phyloP scores from a whole-genome alignment of 176 grass and related monocot species.

The Oryza officinalis region DNA sequence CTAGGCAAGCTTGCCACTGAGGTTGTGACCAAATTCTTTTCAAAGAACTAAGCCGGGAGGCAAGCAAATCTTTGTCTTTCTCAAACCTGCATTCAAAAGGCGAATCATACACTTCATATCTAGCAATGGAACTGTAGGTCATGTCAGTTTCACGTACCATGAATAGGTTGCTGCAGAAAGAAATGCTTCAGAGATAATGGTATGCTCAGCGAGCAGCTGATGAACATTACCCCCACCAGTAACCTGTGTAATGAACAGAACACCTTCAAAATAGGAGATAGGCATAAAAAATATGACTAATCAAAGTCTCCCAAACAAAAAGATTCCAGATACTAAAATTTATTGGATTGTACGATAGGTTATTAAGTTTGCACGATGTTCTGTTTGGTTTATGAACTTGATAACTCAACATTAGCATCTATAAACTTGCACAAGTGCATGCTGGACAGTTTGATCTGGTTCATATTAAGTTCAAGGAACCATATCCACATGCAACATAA shows the following conservation, averaged over 20 bases:
- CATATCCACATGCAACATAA: too few species aligned
- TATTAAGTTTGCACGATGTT: not conserved
- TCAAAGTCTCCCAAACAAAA: not conserved
- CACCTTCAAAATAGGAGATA: not conserved
- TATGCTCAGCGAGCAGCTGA: constrained; percentile 49
- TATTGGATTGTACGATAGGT: not conserved
- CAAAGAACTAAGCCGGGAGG: constrained; percentile 33
- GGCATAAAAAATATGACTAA: not conserved
- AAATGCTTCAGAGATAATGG: constrained; percentile 55
- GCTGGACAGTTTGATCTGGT: not conserved
- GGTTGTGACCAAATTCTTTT: constrained; percentile 47
- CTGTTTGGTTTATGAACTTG: not conserved
- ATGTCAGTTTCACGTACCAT: constrained; percentile 32
- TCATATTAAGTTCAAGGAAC: not conserved
- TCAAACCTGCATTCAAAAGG: too few species aligned
- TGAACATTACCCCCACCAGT: constrained; percentile 47
- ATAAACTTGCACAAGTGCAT: not conserved
- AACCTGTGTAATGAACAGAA: constrained; percentile 29
- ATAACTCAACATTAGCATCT: not conserved
- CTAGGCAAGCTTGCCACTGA: constrained; percentile 54
- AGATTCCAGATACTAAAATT: not conserved
- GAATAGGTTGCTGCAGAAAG: constrained; percentile 52
- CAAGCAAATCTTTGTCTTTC: too few species aligned
- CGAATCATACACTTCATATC: too few species aligned
- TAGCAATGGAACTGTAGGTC: too few species aligned